Percentiles rank a stretch among this genome's conserved stretches.
Conservation (phyloP, 2,329 filamentous ascomycete genomes). For the Gnomoniopsis sp. region DNA sequence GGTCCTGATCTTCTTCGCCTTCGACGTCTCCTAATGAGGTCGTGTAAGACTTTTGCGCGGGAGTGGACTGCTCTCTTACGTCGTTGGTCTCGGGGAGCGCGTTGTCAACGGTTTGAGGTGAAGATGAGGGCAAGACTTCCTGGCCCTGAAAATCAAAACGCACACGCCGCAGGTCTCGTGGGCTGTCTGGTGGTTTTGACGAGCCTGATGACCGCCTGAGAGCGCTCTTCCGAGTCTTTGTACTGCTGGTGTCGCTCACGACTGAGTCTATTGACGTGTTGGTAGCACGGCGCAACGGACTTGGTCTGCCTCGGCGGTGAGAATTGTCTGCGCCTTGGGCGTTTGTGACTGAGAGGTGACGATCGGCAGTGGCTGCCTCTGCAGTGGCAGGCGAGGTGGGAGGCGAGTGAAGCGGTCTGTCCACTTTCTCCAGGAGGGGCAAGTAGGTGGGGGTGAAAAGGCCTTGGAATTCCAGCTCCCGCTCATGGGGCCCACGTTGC, state of each 20-base stretch:
- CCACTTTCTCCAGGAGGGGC: constrained; percentile 53
- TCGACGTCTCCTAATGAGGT: constrained; percentile 27
- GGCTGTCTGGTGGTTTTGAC: constrained; percentile 34
- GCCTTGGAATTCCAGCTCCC: constrained; percentile 58
- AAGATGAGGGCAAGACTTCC: constrained; percentile 58
- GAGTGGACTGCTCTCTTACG: constrained; percentile 11
- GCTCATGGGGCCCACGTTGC: constrained; percentile 43
- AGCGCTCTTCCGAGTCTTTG: constrained; percentile 46
- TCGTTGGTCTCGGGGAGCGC: constrained; percentile 18
- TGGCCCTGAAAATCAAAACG: constrained; percentile 59
- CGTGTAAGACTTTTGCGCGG: constrained; percentile 21
- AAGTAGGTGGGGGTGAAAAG: constrained; percentile 62
- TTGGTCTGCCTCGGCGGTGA: constrained; percentile 18
- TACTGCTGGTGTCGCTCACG: constrained; percentile 44
- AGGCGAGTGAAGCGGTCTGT: constrained; percentile 21
- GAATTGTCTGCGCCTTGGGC: neutral
- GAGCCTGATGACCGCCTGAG: constrained; percentile 54
- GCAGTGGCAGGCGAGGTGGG: constrained; percentile 4
- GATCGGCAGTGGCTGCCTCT: constrained; percentile 13
- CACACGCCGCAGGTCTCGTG: constrained; percentile 49
- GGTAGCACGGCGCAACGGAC: constrained; percentile 37
- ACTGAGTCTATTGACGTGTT: constrained; percentile 52
- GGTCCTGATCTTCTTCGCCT: constrained; percentile 30
- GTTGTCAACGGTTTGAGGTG: constrained; percentile 39
- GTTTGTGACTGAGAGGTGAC: neutral